Percentiles rank a stretch among this genome's conserved stretches.
Evolutionary conservation across 192 early-diverging fungal genomes (phyloP).

Genomic region (Umbelopsis sp.): DNA sequence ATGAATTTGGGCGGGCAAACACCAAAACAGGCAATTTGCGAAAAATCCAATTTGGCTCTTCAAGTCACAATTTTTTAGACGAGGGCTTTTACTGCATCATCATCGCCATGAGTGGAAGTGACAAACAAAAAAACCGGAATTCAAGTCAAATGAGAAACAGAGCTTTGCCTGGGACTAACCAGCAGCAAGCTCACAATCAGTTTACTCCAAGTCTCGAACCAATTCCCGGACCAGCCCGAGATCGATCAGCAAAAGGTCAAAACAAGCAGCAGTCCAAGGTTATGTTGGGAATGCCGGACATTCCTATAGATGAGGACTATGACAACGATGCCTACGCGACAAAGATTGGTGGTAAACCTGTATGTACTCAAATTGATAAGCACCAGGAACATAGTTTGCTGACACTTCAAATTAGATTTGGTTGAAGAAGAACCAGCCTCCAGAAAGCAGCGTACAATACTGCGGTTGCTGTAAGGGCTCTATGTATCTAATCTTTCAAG

Average conservation of each 20-base stretch:
- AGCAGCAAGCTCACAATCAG: background rate
- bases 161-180: background rate
- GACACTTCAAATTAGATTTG: constrained; percentile 34
- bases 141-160: constrained; percentile 19
- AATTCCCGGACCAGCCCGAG: background rate
- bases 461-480: constrained; percentile 52
- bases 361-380: constrained; percentile 31
- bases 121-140: constrained; percentile 4
- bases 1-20: too few species aligned
- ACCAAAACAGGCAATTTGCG: background rate
- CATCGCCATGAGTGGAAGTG: constrained; percentile 11
- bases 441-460: background rate
- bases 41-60: background rate
- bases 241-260: background rate
- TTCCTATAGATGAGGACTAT: constrained; percentile 39
- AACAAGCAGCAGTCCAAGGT: constrained; percentile 42
- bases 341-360: constrained; percentile 70
- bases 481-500: constrained; percentile 74
- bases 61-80: constrained; percentile 18
- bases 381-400: background rate
- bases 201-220: constrained; percentile 9
- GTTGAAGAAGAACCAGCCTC: constrained; percentile 31
- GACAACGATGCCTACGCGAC: constrained; percentile 62
- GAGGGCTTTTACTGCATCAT: background rate
- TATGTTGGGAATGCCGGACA: constrained; percentile 54